Conservation (phyloP, 768 basidiomycete species). For the Amanita jacksonii region DNA sequence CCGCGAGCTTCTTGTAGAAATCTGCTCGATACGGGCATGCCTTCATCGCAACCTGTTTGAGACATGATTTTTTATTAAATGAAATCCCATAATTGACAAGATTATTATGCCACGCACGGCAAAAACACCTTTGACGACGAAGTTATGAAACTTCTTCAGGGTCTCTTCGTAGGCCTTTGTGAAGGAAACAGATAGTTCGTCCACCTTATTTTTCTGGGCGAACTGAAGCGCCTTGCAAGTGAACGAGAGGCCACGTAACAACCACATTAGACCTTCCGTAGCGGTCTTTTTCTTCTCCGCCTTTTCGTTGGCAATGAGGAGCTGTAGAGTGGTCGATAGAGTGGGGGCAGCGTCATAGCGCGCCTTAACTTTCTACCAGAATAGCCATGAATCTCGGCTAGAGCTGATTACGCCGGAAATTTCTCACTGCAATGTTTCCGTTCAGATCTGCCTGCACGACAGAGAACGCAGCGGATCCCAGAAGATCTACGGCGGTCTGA, state of each 20-base stretch:
- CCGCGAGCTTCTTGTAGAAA: conserved; percentile 60
- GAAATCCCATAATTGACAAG: background rate
- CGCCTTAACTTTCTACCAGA: conserved; percentile 74
- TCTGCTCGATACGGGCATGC: conserved; percentile 57
- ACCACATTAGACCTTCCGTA: conserved; percentile 91
- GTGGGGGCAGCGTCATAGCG: conserved; percentile 62
- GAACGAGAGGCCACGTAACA: conserved; percentile 85
- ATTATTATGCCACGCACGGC: conserved; percentile 29
- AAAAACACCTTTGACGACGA: conserved; percentile 58
- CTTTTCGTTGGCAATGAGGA: conserved; percentile 77
- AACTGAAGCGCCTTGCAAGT: conserved; percentile 73
- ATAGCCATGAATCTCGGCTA: background rate
- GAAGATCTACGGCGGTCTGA: conserved; percentile 46
- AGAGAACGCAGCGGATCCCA: conserved; percentile 76
- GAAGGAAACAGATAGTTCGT: conserved; percentile 69
- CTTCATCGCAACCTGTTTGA: conserved; percentile 47
- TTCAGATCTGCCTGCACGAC: conserved; percentile 81
- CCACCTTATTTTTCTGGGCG: conserved; percentile 51
- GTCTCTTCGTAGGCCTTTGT: conserved; percentile 72
- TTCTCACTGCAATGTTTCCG: conserved; percentile 80
- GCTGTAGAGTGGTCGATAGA: conserved; percentile 71
- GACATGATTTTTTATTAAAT: background rate
- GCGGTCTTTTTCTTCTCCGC: conserved; percentile 79
- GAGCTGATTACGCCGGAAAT: conserved; percentile 7
- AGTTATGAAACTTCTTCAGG: conserved; percentile 79